Percentiles rank a stretch among this genome's conserved stretches.
These are phyloP conservation scores for Eimeria necatrix DNA, from an alignment of 169 alveolate genomes.

Conservation along the genomic window DNA sequence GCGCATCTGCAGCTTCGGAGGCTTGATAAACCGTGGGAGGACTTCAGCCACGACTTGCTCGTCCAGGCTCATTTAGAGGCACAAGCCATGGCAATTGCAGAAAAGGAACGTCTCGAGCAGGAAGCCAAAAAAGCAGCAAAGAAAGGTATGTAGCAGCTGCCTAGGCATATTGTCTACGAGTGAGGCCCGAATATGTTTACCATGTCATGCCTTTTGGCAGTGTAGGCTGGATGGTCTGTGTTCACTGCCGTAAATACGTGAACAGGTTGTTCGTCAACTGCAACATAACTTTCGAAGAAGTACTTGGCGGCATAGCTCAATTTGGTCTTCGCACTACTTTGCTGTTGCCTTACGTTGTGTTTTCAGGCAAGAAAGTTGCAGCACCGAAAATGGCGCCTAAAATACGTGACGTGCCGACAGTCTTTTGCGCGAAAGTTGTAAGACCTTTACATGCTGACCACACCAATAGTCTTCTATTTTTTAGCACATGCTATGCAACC, in stretches of 20 bases:
- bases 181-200: too few species aligned
- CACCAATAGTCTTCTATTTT: too few species aligned
- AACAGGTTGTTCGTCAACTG: too few species aligned
- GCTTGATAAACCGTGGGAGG: slow-evolving; percentile 80
- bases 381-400: slow-evolving; percentile 64
- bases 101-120: slow-evolving; percentile 50
- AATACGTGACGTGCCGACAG: slow-evolving; percentile 50
- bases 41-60: slow-evolving; percentile 73
- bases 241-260: too few species aligned
- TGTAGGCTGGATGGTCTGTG: too few species aligned
- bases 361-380: slow-evolving; percentile 70
- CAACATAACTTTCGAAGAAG: too few species aligned
- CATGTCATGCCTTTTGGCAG: too few species aligned
- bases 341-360: not conserved
- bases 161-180: not conserved
- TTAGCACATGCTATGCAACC: too few species aligned
- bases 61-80: slow-evolving; percentile 77
- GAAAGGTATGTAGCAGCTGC: slow-evolving; percentile 55
- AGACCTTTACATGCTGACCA: not conserved
- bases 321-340: too few species aligned
- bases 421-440: slow-evolving; percentile 71
- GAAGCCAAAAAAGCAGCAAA: slow-evolving; percentile 58
- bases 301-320: too few species aligned
- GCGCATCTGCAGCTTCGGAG: slow-evolving; percentile 71
- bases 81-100: slow-evolving; percentile 67